phyloP scores from a whole-genome alignment of 2,329 filamentous ascomycete genomes.

The Acrocalymma vagum region DNA sequence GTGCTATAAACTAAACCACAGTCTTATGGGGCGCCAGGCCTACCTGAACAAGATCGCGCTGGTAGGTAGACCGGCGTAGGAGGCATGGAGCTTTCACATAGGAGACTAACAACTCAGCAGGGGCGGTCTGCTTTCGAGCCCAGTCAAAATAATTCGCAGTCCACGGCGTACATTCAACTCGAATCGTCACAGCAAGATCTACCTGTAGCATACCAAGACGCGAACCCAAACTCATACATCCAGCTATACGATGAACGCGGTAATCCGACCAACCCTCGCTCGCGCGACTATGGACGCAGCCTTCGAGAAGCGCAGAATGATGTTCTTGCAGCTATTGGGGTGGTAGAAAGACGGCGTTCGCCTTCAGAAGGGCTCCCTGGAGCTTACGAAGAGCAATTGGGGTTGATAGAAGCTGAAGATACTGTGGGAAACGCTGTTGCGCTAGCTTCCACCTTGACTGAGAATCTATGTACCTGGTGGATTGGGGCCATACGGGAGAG shows the following conservation, averaged over 20 bases:
- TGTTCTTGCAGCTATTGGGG: conserved; percentile 56
- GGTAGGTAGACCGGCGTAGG: conserved; percentile 25
- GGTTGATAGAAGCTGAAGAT: conserved; percentile 40
- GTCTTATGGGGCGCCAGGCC: conserved; percentile 50
- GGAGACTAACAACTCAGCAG: conserved; percentile 34
- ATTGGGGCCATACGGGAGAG: conserved; percentile 40
- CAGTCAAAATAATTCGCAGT: conserved; percentile 28
- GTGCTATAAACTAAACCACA: too few relatives aligned
- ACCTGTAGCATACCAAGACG: conserved; percentile 28
- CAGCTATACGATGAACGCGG: conserved; percentile 57
- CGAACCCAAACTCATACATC: conserved; percentile 33
- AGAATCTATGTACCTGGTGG: conserved; percentile 46
- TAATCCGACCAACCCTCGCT: conserved; percentile 52
- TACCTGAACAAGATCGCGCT: conserved; percentile 49
- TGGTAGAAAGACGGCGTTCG: conserved; percentile 51
- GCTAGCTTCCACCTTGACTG: conserved; percentile 29
- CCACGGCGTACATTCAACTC: conserved; percentile 38
- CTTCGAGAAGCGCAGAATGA: conserved; percentile 58
- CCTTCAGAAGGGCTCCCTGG: conserved; percentile 35
- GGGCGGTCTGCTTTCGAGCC: conserved; percentile 53
- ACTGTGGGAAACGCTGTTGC: conserved; percentile 34
- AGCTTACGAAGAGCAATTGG: conserved; percentile 35
- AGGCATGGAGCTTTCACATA: not conserved
- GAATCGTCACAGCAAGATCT: conserved; percentile 32
- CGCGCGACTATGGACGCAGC: conserved; percentile 48